Percentiles rank a stretch among this genome's conserved stretches.
Conservation (phyloP, 345 rosid genomes). For the Leavenworthia alabamica region DNA sequence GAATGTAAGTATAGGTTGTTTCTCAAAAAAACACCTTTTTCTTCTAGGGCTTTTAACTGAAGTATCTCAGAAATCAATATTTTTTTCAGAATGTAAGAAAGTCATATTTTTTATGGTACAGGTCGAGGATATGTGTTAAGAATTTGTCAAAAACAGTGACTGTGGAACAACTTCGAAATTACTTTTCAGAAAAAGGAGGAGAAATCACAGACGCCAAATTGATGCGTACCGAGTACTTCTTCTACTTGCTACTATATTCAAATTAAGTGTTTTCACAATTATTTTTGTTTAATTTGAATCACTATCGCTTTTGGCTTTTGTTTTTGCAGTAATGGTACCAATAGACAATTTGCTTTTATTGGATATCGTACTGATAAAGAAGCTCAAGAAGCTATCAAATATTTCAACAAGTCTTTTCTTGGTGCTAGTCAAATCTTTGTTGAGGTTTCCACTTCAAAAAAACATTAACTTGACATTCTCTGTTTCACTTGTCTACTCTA, state of each 20-base stretch:
- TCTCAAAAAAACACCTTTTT: background rate
- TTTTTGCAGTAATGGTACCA: slow-evolving; percentile 63
- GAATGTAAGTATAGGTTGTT: slow-evolving; percentile 22
- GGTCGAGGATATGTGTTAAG: slow-evolving; percentile 90
- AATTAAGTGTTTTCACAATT: background rate
- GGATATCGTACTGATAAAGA: slow-evolving; percentile 69
- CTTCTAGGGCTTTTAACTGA: background rate
- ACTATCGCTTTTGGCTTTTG: background rate
- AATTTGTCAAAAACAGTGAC: slow-evolving; percentile 58
- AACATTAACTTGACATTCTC: background rate
- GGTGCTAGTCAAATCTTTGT: slow-evolving; percentile 59
- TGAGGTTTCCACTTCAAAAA: slow-evolving; percentile 55
- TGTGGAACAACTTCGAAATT: slow-evolving; percentile 60
- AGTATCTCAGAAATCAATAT: background rate
- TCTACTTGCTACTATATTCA: background rate
- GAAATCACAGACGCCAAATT: slow-evolving; percentile 75
- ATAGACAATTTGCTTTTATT: slow-evolving; percentile 78
- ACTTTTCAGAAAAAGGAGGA: slow-evolving; percentile 77
- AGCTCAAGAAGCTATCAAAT: slow-evolving; percentile 73
- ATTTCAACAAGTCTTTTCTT: slow-evolving; percentile 62
- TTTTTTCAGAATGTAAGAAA: background rate
- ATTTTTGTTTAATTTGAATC: background rate
- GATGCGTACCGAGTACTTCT: slow-evolving; percentile 57
- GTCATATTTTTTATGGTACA: slow-evolving; percentile 2
- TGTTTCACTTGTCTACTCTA: background rate